phyloP scores from a whole-genome alignment of 805 yeast species.

The Saccharomyces paradoxus region DNA sequence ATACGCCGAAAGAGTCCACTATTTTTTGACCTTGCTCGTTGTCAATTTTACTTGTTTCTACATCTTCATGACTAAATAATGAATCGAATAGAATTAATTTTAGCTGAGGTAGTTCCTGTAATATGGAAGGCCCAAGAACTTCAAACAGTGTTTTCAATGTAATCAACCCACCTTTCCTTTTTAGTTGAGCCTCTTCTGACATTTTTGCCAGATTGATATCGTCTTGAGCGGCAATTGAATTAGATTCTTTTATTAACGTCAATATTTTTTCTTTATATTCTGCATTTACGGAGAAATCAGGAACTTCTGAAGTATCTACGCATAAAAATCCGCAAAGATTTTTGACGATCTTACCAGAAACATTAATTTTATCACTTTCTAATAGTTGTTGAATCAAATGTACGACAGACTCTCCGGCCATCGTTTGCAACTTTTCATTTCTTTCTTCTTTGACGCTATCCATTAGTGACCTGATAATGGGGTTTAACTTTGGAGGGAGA shows the following conservation, averaged over 20 bases:
- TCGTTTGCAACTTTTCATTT: conserved; percentile 52
- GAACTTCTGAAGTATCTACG: conserved; percentile 93
- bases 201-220: conserved; percentile 52
- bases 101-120: conserved; percentile 59
- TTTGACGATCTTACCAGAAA: conserved; percentile 81
- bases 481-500: conserved; percentile 82
- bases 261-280: conserved; percentile 47
- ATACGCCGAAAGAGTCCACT: conserved; percentile 78
- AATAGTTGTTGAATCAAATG: conserved; percentile 54
- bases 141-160: conserved; percentile 55
- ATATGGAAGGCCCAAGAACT: conserved; percentile 45
- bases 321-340: conserved; percentile 88
- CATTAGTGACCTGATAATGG: conserved; percentile 84
- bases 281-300: conserved; percentile 71
- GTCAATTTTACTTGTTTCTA: conserved; percentile 21
- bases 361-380: conserved; percentile 50
- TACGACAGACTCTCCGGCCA: conserved; percentile 65
- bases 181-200: conserved; percentile 65
- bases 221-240: conserved; percentile 52
- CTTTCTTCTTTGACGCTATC: conserved; percentile 80
- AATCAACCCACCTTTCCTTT: conserved; percentile 74
- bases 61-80: conserved; percentile 34
- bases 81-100: conserved; percentile 60
- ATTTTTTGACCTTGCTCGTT: conserved; percentile 64
- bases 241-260: conserved; percentile 74